Base-by-base conservation (phyloP, 139 green algal genomes). In the Chlorella sp. region DNA sequence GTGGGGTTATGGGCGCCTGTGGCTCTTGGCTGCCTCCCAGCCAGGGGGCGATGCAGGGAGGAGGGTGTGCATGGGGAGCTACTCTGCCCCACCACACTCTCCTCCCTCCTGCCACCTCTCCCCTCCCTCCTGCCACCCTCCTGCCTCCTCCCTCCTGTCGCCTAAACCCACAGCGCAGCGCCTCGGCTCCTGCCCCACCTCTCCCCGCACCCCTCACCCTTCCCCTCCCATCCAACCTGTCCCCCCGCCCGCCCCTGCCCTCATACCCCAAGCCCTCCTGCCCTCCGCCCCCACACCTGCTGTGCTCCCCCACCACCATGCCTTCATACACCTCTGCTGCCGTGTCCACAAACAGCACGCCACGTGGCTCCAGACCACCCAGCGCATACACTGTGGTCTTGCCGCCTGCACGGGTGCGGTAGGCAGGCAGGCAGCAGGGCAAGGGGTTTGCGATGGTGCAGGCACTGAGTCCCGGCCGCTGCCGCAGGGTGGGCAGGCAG, bases 281-380 rank as follows among this genome's bases (percentile, higher is more conserved):
- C 77, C 57, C n/a, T 37, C 19, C 37, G 19, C 79, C 30, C 75
- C 19, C 68, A 28, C n/a, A 92, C 86, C 93, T 89, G 32, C 48
- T 93, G 92, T 97, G 89, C 91, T 98, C 96, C 19, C 96, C 97
- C 14, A 99, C 92, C 1, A 99, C 89, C 95, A 97, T 97, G 32
- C 97, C 97, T 1, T 91, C 88, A 88, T 98, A 98, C 88, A 97
- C 95, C 14, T 95, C 95, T 0, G 91, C 81, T 0, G 93, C 92
- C 2, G 91, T 90, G 18, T 81, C 83, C 3, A 98, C 91, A 90
- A 99, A 98, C 76, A 99, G 96, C 9, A 81, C 89, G n/a, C 97
- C 97, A 3, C 97, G 93, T 0, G 92, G 42, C 87, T 97, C 92
- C 79, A 99, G 92, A 83, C 92, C 90, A 0, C 90, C 89, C n/a